Evolutionary conservation across 2,329 filamentous ascomycete species (phyloP).

Genomic region (Cercospora sojina): DNA sequence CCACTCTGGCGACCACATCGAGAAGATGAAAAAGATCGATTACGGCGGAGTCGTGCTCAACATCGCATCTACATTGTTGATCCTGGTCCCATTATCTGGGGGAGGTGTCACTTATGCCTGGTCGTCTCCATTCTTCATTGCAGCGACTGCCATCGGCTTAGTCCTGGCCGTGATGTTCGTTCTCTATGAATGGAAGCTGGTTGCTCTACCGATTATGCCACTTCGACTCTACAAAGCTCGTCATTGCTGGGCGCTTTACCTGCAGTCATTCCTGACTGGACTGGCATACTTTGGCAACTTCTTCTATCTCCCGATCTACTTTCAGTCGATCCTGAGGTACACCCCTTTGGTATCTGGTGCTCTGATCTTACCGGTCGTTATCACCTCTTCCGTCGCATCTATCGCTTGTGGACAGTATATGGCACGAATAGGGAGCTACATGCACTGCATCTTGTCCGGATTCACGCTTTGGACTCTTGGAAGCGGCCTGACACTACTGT

Average conservation of each 20-base stretch:
- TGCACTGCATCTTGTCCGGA: conserved; percentile 57
- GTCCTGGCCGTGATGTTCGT: conserved; percentile 43
- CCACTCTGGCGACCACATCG: conserved; percentile 40
- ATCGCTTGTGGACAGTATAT: conserved; percentile 58
- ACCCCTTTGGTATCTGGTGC: background rate
- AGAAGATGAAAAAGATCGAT: conserved; percentile 58
- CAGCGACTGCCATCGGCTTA: conserved; percentile 19
- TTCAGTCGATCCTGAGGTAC: conserved; percentile 52
- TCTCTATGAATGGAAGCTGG: conserved; percentile 57
- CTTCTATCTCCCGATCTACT: conserved; percentile 61
- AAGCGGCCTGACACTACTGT: conserved; percentile 54
- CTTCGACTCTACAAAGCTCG: conserved; percentile 52
- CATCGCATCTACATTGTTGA: conserved; percentile 57
- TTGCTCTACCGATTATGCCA: conserved; percentile 59
- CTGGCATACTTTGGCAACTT: conserved; percentile 59
- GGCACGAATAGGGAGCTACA: conserved; percentile 57
- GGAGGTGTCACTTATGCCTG: conserved; percentile 51
- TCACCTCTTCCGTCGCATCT: conserved; percentile 49
- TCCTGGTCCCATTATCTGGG: conserved; percentile 64
- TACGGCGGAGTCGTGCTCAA: conserved; percentile 57
- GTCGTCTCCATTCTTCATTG: conserved; percentile 58
- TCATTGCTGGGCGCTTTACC: conserved; percentile 44
- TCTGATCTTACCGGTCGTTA: conserved; percentile 47
- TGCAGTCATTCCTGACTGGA: conserved; percentile 61
- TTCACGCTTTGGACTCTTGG: conserved; percentile 53